These are phyloP conservation scores for Hypoxylon sp. DNA, from an alignment of 2,329 filamentous ascomycete genomes.

Conservation along the genomic window DNA sequence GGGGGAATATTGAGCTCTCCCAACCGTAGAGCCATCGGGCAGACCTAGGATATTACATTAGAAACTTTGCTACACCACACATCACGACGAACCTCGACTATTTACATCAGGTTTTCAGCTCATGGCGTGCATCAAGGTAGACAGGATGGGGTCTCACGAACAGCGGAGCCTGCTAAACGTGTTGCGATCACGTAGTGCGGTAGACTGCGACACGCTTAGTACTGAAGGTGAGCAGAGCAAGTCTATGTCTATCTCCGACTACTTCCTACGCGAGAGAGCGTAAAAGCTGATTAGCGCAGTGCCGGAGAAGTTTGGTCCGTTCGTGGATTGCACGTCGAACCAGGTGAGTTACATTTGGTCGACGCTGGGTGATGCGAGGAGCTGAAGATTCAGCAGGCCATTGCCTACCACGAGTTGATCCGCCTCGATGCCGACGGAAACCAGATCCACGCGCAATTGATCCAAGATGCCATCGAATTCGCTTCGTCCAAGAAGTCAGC, in stretches of 20 bases:
- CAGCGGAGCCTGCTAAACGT: slow-evolving; percentile 55
- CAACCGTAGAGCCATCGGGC: background rate
- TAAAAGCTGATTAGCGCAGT: slow-evolving; percentile 51
- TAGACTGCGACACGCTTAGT: slow-evolving; percentile 66
- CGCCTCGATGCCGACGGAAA: slow-evolving; percentile 49
- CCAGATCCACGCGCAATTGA: slow-evolving; percentile 52
- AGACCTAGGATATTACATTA: slow-evolving; percentile 1
- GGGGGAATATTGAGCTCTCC: slow-evolving; percentile 14
- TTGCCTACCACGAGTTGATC: slow-evolving; percentile 61
- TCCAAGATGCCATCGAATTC: slow-evolving; percentile 53
- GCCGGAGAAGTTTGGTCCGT: slow-evolving; percentile 59
- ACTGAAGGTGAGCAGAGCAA: slow-evolving; percentile 54
- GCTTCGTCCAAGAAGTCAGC: slow-evolving; percentile 49
- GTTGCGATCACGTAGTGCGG: slow-evolving; percentile 56
- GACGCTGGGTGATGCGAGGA: slow-evolving; percentile 10
- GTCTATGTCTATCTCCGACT: background rate
- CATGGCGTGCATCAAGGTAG: background rate
- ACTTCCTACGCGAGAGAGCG: background rate
- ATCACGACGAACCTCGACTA: background rate
- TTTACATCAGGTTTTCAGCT: background rate
- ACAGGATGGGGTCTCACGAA: slow-evolving; percentile 31
- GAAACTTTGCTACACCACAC: background rate
- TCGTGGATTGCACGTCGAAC: slow-evolving; percentile 66
- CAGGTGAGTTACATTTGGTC: slow-evolving; percentile 54
- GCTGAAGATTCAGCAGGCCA: slow-evolving; percentile 54